phyloP scores from a whole-genome alignment of 345 rosid genomes.

The Dipteronia dyeriana region DNA sequence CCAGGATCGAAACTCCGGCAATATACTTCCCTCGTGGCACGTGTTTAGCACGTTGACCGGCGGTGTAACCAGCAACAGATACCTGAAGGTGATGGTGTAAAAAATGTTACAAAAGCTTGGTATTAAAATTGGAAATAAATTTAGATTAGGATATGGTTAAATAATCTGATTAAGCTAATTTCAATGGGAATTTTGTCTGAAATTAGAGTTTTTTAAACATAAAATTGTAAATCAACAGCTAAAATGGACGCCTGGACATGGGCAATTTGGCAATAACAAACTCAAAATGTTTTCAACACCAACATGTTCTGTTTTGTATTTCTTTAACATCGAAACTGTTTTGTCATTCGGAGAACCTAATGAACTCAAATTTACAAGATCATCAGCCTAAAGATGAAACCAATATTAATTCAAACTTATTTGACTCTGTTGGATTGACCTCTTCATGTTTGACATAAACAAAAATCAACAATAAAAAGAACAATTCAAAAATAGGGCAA shows the following conservation, averaged over 20 bases:
- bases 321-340: neutral
- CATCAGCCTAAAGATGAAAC: neutral
- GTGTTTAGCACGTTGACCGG: constrained; percentile 79
- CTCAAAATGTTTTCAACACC: too few species aligned
- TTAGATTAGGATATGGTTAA: too few species aligned
- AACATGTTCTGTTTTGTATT: too few species aligned
- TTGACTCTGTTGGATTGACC: neutral
- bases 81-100: constrained; percentile 40
- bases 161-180: too few species aligned
- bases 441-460: neutral
- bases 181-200: neutral
- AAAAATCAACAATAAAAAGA: too few species aligned
- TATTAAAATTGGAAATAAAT: too few species aligned
- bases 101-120: neutral
- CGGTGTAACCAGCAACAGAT: constrained; percentile 82
- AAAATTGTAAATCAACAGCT: too few species aligned
- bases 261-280: too few species aligned
- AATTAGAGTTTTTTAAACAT: neutral
- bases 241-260: too few species aligned
- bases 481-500: too few species aligned
- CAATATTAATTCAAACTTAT: neutral
- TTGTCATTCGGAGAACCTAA: neutral
- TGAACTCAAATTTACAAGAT: neutral
- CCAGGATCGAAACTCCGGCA: constrained; percentile 70
- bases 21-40: constrained; percentile 76